Base-by-base conservation (phyloP, 2,329 filamentous ascomycete genomes). In the Cordyceps cateniannulata region DNA sequence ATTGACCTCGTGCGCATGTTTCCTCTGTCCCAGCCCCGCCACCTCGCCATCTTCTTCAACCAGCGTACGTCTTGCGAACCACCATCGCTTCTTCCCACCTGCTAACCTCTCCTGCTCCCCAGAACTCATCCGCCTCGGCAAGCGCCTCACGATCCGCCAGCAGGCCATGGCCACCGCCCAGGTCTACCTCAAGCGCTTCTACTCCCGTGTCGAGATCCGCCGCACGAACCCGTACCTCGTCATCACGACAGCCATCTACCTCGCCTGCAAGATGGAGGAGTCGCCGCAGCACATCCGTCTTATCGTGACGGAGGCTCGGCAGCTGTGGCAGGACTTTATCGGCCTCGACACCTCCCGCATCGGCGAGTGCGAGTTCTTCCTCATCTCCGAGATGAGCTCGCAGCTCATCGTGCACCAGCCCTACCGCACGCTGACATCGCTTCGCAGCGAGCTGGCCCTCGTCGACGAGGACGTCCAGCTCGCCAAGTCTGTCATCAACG, bases 251-350 rank as follows among this genome's bases (percentile, higher is more conserved):
- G 90, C 93, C 5, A 83, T 98, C 63, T 99, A 99, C 73, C 80
- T 99, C 40, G 93, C 95, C 22, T 96, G 92, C 78, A 99, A 99
- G 76, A 96, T 96, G 85, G 95, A 99, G 73, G 95, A 99, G 74
- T 93, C 88, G 55, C 95, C 95, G 3, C 93, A 98, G 73, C 95
- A 99, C 73, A 98, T 99, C 69, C 85, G 95, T 32, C 84, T 96
- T 65, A 88, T 99, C 62, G 87, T 95, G 12, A 88, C 86, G 51
- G 95, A 99, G 73, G 91, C 93, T 3, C 86, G 91, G 38, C 85
- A 88, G 62, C 81, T 96, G 62, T 96, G 91, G 91, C 87, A 90
- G 68, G 90, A 93, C 65, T 84, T 89, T 62, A 85, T 90, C 66
- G 80, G 84, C 45, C 84, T 87, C 62, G 92, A 96, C 72, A 89